Percentiles rank a stretch among this genome's conserved stretches.
Conservation (phyloP, 164 flowering plant species). For the Houttuynia cordata region DNA sequence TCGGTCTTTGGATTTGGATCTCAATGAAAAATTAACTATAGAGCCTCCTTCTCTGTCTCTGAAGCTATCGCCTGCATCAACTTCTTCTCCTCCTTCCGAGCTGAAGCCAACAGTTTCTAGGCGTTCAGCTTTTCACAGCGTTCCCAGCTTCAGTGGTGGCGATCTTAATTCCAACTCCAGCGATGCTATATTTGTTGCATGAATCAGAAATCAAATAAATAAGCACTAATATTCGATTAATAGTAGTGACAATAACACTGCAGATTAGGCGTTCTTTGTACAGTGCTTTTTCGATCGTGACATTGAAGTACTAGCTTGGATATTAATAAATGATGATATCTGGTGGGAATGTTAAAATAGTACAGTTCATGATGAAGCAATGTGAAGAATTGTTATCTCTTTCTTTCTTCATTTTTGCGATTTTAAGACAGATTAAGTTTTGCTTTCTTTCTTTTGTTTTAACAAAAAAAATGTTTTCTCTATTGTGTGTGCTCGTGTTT, state of each 20-base stretch:
- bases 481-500: too few relatives aligned
- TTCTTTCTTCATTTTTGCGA: too few relatives aligned
- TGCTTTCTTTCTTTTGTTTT: too few relatives aligned
- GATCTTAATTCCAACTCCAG: conserved; percentile 20
- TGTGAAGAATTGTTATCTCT: too few relatives aligned
- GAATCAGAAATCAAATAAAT: conserved; percentile 1
- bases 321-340: too few relatives aligned
- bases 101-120: conserved; percentile 8
- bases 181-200: conserved; percentile 20
- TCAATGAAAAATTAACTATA: conserved; percentile 6
- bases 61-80: conserved; percentile 6
- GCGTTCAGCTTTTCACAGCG: conserved; percentile 20
- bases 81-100: conserved; percentile 5
- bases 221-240: too few relatives aligned
- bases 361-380: too few relatives aligned
- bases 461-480: too few relatives aligned
- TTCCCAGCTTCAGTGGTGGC: conserved; percentile 7
- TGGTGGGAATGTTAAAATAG: too few relatives aligned
- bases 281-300: neutral
- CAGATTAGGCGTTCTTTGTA: neutral
- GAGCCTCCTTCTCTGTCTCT: conserved; percentile 7
- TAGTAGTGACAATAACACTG: neutral
- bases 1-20: conserved; percentile 13
- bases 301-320: too few relatives aligned
- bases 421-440: too few relatives aligned